Base-by-base conservation (phyloP, 1,139 yeast species). In the Debaryomycetaceae sp. region DNA sequence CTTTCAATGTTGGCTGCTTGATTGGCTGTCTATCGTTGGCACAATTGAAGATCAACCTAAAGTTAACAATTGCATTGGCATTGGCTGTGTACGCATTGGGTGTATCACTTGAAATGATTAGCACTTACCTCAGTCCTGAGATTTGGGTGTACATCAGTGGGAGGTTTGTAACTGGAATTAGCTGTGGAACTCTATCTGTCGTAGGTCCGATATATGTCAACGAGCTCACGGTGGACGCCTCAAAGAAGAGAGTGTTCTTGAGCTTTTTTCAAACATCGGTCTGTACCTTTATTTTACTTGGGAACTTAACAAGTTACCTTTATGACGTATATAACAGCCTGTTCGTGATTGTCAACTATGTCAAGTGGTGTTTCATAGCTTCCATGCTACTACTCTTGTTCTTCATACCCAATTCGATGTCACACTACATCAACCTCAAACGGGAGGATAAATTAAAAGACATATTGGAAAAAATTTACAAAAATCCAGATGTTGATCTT, bases 1-100 rank as follows among this genome's bases (percentile, higher is more conserved):
- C 58, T 34, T 65, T 67, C 47, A 63, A 62, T 45, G 37, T 65
- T 24, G 73, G 73, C 0, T 56, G 65, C 38, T 48, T 65, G 13
- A 22, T 56, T 31, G 72, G 70, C 3, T 59, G 70, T 41, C 40
- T 61, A 6, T 43, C 56, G 2, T 24, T 54, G 14, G 54, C 55
- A 27, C 45, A 49, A 40, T 35, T 41, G 23, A 37, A 42, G 24
- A 36, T 43, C 23, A 43, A 43, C 27, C 24, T 40, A 13, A 43
- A 43, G 34, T 17, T 35, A 20, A 33, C 31, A 11, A 24, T 39
- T 6, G 34, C 37, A 7, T 7, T 37, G 4, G 7, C 37, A 1
- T 29, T 40, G 34, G 36, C 27, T 8, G 20, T 37, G 13, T 56
- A 58, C 39, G 29, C 48, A 4, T n/a, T 45, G 6, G 65, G 65